Evolutionary conservation across 805 yeast species (phyloP), one percentile per base, ranked within the genome.

Genomic region (Candida rishiriensis): DNA sequence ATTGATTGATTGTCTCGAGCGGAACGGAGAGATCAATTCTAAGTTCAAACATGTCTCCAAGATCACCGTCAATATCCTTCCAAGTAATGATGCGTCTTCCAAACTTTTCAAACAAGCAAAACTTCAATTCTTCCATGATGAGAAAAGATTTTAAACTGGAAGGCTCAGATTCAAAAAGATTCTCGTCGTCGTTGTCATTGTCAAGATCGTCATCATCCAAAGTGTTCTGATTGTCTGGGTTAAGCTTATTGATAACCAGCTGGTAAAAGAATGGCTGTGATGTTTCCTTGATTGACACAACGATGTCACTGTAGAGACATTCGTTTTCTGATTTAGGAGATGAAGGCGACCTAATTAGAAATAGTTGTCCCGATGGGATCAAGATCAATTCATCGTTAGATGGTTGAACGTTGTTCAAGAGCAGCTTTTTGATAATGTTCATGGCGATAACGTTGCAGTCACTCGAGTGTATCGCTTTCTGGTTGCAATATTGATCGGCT

Each of bases 241-340:
- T 75, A 0, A 84, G 83, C 46, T 83, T 78, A 44, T 79, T 79
- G 21, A 89, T 78, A 14, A 83, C 82, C 36, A 91, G 65, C 51
- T 85, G 88, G 60, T 83, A 85, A 53, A 76, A 74, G 56, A 67
- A 84, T 12, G 83, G 82, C 7, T 79, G 73, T 3, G 85, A 71
- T 1, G 90, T 80, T 47, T 78, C 79, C 34, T 88, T 72, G 39
- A 91, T 80, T 2, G 82, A 69, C 12, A 91, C 80, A 33, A 80
- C 79, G 2, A 95, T 90, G 53, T 88, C 95, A 47, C 79, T 83
- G 63, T 81, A 90, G 16, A 88, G 70, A 55, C 90, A 84, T 63
- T 93, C 97, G 31, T 81, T 70, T 21, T 81, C 89, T 9, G 96
- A 90, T 60, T 88, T 88, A 11, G 97, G 97, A 2, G 96, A 86